phyloP scores from a whole-genome alignment of 345 rosid species.

The Microthlaspi erraticum region DNA sequence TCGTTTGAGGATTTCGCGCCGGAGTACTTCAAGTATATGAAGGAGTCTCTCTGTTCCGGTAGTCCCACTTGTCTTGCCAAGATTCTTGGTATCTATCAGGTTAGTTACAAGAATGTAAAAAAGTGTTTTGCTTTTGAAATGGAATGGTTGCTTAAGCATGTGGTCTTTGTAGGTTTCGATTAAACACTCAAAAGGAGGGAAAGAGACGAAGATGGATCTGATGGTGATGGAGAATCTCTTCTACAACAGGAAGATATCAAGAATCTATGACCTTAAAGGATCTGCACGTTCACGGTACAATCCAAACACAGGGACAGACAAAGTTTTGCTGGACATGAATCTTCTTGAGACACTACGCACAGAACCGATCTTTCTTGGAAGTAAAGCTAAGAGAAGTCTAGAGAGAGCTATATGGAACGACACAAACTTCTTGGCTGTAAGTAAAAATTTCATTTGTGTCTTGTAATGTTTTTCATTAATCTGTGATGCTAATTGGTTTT shows the following conservation, averaged over 20 bases:
- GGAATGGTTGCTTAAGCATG: neutral
- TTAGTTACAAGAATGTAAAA: constrained; percentile 36
- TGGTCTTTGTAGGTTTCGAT: constrained; percentile 66
- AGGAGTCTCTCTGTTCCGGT: constrained; percentile 66
- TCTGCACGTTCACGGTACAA: constrained; percentile 84
- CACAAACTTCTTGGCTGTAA: constrained; percentile 88
- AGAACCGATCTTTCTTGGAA: constrained; percentile 91
- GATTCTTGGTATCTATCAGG: constrained; percentile 98
- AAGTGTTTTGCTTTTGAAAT: constrained; percentile 2
- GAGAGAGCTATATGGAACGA: constrained; percentile 99
- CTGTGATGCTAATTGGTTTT: neutral
- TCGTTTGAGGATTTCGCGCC: constrained; percentile 93
- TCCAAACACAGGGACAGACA: constrained; percentile 81
- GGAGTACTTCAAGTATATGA: constrained; percentile 78
- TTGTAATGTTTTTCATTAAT: neutral
- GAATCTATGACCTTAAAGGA: constrained; percentile 93
- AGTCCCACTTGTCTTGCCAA: constrained; percentile 99
- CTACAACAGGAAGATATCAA: constrained; percentile 69
- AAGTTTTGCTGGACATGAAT: constrained; percentile 86
- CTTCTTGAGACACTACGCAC: constrained; percentile 77
- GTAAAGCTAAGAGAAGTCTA: constrained; percentile 90
- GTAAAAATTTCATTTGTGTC: constrained; percentile 32
- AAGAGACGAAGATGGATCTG: constrained; percentile 89
- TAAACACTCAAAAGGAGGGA: constrained; percentile 83
- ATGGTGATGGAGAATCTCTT: constrained; percentile 99